Percentiles rank a stretch among this genome's conserved stretches.
phyloP scores from a whole-genome alignment of 2,329 filamentous ascomycete species.

The Dendrostoma leiphaemia region DNA sequence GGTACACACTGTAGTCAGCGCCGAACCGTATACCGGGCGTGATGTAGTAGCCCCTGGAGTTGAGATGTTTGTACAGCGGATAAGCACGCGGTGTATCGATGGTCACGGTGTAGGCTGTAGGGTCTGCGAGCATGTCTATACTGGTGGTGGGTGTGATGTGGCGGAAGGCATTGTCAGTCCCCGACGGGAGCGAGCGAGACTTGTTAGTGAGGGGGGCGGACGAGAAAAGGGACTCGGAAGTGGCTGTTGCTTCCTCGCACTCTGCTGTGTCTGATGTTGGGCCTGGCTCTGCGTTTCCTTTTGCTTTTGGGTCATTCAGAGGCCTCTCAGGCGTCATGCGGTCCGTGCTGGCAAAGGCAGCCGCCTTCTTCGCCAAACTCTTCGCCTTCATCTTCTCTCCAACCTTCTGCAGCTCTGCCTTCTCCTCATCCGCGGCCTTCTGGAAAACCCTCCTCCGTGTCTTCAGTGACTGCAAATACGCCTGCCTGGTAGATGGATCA shows the following conservation, averaged over 20 bases:
- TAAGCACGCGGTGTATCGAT: slow-evolving; percentile 52
- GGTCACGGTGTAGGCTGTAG: slow-evolving; percentile 10
- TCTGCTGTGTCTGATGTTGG: not conserved
- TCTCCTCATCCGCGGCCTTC: slow-evolving; percentile 37
- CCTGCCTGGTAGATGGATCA: slow-evolving; percentile 54
- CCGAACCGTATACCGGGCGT: slow-evolving; percentile 93
- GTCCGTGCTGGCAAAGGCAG: not conserved
- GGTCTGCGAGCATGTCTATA: slow-evolving; percentile 27
- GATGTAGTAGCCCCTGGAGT: slow-evolving; percentile 77
- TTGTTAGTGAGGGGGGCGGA: not conserved
- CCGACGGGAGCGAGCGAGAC: not conserved
- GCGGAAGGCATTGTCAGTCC: slow-evolving; percentile 31
- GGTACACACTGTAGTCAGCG: slow-evolving; percentile 91
- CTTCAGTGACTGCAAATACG: slow-evolving; percentile 61
- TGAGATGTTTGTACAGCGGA: slow-evolving; percentile 77
- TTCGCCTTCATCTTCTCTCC: slow-evolving; percentile 18
- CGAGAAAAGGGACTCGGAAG: slow-evolving; percentile 2
- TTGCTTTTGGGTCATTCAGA: not conserved
- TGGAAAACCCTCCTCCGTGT: slow-evolving; percentile 41
- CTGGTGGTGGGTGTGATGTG: slow-evolving; percentile 42
- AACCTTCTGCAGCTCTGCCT: slow-evolving; percentile 30
- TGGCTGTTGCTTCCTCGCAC: not conserved
- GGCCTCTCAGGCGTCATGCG: not conserved
- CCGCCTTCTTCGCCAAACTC: slow-evolving; percentile 1
- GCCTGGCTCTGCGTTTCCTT: not conserved